phyloP scores from a whole-genome alignment of 306 rosid species.

The Vicia faba region DNA sequence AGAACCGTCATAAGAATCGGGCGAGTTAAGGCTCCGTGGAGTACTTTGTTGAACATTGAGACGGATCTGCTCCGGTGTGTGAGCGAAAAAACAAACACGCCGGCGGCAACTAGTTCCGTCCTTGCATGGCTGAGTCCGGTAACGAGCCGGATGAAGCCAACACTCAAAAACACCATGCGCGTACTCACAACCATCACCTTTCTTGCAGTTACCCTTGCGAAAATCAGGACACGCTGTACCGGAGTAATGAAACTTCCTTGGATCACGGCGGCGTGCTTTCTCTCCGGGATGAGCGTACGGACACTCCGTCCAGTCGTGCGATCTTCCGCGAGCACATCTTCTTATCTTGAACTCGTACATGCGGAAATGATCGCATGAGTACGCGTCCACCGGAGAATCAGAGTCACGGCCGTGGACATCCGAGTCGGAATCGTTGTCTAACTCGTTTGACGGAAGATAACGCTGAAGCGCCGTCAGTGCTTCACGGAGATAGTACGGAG shows the following conservation, averaged over 20 bases:
- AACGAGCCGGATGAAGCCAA: slow-evolving; percentile 97
- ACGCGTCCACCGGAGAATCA: slow-evolving; percentile 81
- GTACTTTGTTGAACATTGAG: slow-evolving; percentile 62
- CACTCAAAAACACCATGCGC: slow-evolving; percentile 98
- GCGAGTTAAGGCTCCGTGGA: slow-evolving; percentile 51
- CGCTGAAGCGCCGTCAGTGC: slow-evolving; percentile 67
- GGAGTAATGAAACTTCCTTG: slow-evolving; percentile 82
- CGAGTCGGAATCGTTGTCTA: slow-evolving; percentile 57
- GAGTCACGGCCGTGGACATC: slow-evolving; percentile 40
- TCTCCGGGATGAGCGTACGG: slow-evolving; percentile 99
- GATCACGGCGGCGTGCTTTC: slow-evolving; percentile 97
- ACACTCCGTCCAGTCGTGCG: slow-evolving; percentile 99
- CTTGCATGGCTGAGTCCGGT: slow-evolving; percentile 95
- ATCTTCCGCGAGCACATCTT: slow-evolving; percentile 85
- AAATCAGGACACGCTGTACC: slow-evolving; percentile 96
- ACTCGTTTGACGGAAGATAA: slow-evolving; percentile 59
- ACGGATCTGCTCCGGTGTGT: slow-evolving; percentile 88
- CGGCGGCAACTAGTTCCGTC: slow-evolving; percentile 83
- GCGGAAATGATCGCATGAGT: slow-evolving; percentile 87
- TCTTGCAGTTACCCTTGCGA: slow-evolving; percentile 81
- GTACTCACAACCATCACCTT: slow-evolving; percentile 80
- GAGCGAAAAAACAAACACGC: slow-evolving; percentile 91
- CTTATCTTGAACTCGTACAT: slow-evolving; percentile 93
- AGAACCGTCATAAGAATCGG: slow-evolving; percentile 74
- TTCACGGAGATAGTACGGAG: slow-evolving; percentile 59